Conservation (phyloP, 768 basidiomycete genomes). For the Hygrophoropsis aurantiaca region DNA sequence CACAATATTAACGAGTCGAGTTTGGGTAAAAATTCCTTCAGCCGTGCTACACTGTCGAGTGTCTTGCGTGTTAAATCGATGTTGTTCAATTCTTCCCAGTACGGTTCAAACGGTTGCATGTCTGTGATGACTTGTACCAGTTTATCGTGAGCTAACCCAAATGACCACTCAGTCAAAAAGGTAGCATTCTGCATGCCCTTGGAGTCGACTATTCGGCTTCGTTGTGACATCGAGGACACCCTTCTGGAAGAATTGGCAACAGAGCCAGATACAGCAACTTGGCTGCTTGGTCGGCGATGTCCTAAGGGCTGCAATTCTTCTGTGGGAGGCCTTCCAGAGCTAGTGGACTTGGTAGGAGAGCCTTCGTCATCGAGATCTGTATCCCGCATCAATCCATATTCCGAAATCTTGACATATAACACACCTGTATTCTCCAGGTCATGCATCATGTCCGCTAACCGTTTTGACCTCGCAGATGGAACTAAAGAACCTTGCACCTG, state of each 20-base stretch:
- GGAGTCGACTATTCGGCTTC: conserved; percentile 34
- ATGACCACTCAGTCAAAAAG: conserved; percentile 95
- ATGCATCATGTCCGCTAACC: conserved; percentile 80
- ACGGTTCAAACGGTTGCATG: conserved; percentile 89
- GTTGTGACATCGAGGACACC: conserved; percentile 45
- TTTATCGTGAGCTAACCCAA: conserved; percentile 88
- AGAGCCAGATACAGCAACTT: conserved; percentile 19
- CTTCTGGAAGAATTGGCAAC: conserved; percentile 32
- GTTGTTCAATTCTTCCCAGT: conserved; percentile 80
- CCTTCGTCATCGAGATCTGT: conserved; percentile 44
- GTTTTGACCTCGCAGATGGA: conserved; percentile 70
- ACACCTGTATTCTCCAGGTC: conserved; percentile 69
- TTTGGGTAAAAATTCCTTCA: conserved; percentile 88
- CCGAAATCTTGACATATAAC: conserved; percentile 19
- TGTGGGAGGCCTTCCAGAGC: conserved; percentile 38
- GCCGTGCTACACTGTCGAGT: conserved; percentile 62
- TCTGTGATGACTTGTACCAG: conserved; percentile 93
- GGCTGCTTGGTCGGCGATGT: conserved; percentile 39
- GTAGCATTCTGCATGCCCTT: conserved; percentile 46
- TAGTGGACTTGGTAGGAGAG: conserved; percentile 57
- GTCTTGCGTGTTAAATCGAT: conserved; percentile 70
- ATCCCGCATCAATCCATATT: conserved; percentile 6
- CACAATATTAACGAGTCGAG: conserved; percentile 77
- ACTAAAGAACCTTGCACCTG: conserved; percentile 28
- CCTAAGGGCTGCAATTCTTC: conserved; percentile 50